phyloP scores from a whole-genome alignment of 2,329 filamentous ascomycete genomes.

The Trichoderma sp. region DNA sequence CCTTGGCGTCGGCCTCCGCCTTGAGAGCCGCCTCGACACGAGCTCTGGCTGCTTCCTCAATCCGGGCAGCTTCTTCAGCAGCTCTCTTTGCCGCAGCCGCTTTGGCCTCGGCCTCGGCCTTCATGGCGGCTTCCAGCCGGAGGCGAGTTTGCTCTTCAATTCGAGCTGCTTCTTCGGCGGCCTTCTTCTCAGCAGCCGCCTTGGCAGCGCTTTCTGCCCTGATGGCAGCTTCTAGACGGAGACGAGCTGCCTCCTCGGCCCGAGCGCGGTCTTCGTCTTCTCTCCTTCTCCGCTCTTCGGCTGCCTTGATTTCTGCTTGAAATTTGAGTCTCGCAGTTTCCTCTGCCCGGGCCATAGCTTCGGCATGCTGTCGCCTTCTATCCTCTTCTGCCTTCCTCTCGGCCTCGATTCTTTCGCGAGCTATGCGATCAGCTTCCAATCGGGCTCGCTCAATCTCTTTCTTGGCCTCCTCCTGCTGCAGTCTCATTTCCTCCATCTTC shows the following conservation, averaged over 20 bases:
- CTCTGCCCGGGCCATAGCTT: constrained; percentile 38
- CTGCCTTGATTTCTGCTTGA: constrained; percentile 43
- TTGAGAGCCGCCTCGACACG: constrained; percentile 39
- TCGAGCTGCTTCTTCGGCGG: constrained; percentile 37
- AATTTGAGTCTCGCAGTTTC: constrained; percentile 39
- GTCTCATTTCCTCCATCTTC: constrained; percentile 42
- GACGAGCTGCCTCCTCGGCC: constrained; percentile 49
- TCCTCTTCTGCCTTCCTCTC: constrained; percentile 48
- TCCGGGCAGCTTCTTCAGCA: constrained; percentile 45
- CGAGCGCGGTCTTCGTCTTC: constrained; percentile 40
- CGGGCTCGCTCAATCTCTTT: constrained; percentile 49
- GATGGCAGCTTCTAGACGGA: constrained; percentile 42
- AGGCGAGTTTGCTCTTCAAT: constrained; percentile 49
- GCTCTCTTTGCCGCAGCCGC: constrained; percentile 39
- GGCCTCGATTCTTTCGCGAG: constrained; percentile 46
- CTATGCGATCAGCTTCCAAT: constrained; percentile 45
- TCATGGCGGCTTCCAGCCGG: constrained; percentile 44
- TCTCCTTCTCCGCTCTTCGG: constrained; percentile 42
- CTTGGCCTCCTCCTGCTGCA: constrained; percentile 45
- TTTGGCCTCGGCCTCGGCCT: constrained; percentile 42
- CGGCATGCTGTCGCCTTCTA: constrained; percentile 37
- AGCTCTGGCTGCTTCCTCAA: constrained; percentile 39
- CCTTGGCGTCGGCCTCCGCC: constrained; percentile 40
- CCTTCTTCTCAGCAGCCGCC: constrained; percentile 40
- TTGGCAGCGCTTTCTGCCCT: constrained; percentile 43